phyloP scores from a whole-genome alignment of 1,139 yeast genomes.

The Lodderomyces parapsilosis region DNA sequence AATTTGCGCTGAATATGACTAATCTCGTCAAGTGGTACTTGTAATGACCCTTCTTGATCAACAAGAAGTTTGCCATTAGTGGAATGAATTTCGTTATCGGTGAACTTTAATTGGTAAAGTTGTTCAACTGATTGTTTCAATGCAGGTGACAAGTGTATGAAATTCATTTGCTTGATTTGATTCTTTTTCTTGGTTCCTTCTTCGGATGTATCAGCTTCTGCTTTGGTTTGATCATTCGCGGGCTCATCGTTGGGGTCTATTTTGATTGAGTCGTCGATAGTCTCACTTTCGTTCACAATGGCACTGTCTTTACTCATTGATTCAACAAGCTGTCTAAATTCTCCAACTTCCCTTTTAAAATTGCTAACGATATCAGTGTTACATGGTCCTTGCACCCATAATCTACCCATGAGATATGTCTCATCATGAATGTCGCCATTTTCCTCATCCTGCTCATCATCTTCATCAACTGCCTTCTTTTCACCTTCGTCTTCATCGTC shows the following conservation, averaged over 20 bases:
- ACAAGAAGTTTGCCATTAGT: constrained; percentile 22
- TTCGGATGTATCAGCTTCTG: constrained; percentile 6
- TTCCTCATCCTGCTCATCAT: constrained; percentile 33
- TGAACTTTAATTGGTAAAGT: constrained; percentile 20
- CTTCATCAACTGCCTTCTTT: constrained; percentile 33
- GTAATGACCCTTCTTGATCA: constrained; percentile 46
- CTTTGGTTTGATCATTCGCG: constrained; percentile 1
- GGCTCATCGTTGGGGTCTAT: background rate
- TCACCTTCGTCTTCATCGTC: constrained; percentile 31
- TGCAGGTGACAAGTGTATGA: constrained; percentile 16
- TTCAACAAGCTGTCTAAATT: constrained; percentile 7
- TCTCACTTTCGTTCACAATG: constrained; percentile 15
- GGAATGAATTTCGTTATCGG: constrained; percentile 17
- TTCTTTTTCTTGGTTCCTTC: constrained; percentile 5
- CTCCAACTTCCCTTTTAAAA: constrained; percentile 13
- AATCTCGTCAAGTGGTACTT: constrained; percentile 24
- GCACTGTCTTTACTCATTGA: constrained; percentile 4
- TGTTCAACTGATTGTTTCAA: constrained; percentile 22
- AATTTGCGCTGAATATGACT: constrained; percentile 58
- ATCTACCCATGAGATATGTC: constrained; percentile 78
- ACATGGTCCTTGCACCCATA: constrained; percentile 94
- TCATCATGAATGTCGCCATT: constrained; percentile 48
- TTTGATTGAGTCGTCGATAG: background rate
- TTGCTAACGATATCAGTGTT: constrained; percentile 51
- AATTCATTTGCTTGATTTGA: constrained; percentile 19